Evolutionary conservation across 208 protist genomes (phyloP).

Genomic region (Leishmania major): DNA sequence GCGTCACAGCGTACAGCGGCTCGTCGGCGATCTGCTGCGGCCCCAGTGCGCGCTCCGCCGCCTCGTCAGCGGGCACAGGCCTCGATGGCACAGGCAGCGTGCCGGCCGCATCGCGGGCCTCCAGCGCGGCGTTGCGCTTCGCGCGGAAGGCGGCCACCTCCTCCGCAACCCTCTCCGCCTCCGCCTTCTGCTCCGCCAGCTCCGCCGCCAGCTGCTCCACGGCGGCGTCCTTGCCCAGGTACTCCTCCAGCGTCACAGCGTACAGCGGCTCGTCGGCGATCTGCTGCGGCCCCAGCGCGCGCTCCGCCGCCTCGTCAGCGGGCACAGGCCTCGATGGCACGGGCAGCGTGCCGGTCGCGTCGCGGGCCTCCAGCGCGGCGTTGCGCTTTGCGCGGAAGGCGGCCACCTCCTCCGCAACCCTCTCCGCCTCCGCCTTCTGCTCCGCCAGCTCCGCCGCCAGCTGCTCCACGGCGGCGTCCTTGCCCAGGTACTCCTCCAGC

Average conservation of each 20-base stretch:
- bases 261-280: constrained; percentile 29
- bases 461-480: neutral
- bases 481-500: neutral
- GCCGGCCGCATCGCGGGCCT: constrained; percentile 29
- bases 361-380: constrained; percentile 29
- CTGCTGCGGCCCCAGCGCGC: constrained; percentile 20
- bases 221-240: no score
- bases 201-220: neutral
- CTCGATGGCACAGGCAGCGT: constrained; percentile 26
- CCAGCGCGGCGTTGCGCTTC: neutral
- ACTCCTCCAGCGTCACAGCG: constrained; percentile 30
- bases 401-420: neutral
- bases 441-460: constrained; percentile 4
- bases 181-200: constrained; percentile 1
- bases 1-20: neutral
- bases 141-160: constrained; percentile 9
- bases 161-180: neutral
- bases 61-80: neutral
- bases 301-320: constrained; percentile 25
- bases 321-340: constrained; percentile 16
- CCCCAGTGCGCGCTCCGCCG: neutral
- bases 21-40: neutral
- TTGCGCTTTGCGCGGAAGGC: constrained; percentile 24
- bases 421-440: neutral
- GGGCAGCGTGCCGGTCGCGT: constrained; percentile 31